phyloP scores from a whole-genome alignment of 2,329 filamentous ascomycete species.

The Colletotrichum godetiae region DNA sequence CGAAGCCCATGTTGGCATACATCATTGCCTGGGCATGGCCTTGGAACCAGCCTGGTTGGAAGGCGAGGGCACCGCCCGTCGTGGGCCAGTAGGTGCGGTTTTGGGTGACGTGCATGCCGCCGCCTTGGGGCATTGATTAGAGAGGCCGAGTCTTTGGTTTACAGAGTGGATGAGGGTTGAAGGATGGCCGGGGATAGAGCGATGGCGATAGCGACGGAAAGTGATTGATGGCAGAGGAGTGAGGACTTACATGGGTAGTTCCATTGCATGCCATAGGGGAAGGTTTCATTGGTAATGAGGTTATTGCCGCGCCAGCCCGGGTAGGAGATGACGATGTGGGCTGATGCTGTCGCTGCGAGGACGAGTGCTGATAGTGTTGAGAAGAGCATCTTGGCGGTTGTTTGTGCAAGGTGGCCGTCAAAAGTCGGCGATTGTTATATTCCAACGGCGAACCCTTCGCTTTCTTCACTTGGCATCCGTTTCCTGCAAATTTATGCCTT shows the following conservation, averaged over 20 bases:
- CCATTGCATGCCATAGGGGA: constrained; percentile 95
- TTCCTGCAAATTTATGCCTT: not conserved
- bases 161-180: not conserved
- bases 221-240: not conserved
- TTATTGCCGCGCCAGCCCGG: constrained; percentile 91
- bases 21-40: constrained; percentile 86
- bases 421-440: not conserved
- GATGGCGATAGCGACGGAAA: constrained; percentile 7
- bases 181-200: too few species aligned
- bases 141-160: not conserved
- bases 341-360: constrained; percentile 63
- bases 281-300: constrained; percentile 80
- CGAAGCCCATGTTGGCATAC: constrained; percentile 92
- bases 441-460: not conserved
- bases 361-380: constrained; percentile 57
- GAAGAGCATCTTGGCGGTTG: constrained; percentile 54
- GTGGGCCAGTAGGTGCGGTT: constrained; percentile 96
- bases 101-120: constrained; percentile 78
- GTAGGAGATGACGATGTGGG: constrained; percentile 88
- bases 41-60: constrained; percentile 96
- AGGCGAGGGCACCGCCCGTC: constrained; percentile 84
- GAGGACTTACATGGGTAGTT: constrained; percentile 85
- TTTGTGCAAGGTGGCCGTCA: constrained; percentile 8
- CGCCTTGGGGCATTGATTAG: constrained; percentile 66
- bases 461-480: not conserved